Conservation (phyloP, 2,329 filamentous ascomycete species). For the Leptographium wingfieldii region DNA sequence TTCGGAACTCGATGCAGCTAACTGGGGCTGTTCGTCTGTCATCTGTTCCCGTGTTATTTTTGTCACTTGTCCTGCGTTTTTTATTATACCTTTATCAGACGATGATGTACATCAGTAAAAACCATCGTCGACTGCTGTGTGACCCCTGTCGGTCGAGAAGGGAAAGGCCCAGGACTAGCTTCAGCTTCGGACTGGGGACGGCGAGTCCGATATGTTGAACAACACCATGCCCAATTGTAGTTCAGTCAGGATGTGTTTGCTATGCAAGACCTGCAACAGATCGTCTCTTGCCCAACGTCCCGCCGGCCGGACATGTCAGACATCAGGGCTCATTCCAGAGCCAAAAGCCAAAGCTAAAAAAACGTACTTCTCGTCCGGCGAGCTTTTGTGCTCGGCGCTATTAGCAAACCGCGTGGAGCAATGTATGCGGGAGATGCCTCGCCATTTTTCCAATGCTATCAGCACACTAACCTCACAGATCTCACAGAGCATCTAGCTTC, state of each 20-base stretch:
- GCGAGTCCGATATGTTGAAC: too few species aligned
- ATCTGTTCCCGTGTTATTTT: too few species aligned
- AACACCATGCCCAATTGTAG: neutral
- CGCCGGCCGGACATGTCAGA: too few species aligned
- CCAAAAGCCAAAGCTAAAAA: too few species aligned
- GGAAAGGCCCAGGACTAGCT: neutral
- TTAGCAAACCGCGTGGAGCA: too few species aligned
- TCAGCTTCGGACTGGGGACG: neutral
- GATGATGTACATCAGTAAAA: neutral
- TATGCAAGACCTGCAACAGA: neutral
- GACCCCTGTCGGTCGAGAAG: neutral
- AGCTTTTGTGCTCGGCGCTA: too few species aligned
- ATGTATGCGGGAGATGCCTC: too few species aligned
- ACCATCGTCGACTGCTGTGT: neutral
- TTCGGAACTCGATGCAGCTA: too few species aligned
- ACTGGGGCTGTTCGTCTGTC: too few species aligned
- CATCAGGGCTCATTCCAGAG: too few species aligned
- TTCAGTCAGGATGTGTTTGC: neutral
- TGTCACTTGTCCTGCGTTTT: too few species aligned
- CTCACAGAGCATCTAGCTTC: neutral
- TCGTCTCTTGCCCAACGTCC: neutral
- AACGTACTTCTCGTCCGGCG: too few species aligned
- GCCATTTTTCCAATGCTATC: neutral
- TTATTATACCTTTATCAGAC: neutral
- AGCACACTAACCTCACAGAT: neutral